phyloP scores from a whole-genome alignment of 257 asterid genomes.

The Lycium barbarum region DNA sequence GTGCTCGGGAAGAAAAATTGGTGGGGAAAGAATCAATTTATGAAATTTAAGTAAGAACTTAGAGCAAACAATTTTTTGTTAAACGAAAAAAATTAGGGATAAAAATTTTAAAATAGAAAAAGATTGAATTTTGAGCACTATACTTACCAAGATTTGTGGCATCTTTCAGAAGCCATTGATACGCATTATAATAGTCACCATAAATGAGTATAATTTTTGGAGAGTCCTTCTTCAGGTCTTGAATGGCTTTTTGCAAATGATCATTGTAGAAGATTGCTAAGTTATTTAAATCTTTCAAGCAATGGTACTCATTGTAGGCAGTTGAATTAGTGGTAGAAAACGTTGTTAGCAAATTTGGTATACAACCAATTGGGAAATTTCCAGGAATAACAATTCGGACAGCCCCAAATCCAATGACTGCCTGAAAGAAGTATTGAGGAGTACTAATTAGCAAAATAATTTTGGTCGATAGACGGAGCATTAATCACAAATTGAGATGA shows the following conservation, averaged over 20 bases:
- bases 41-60: no score
- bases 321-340: conserved; percentile 23
- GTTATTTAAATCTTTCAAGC: conserved; percentile 38
- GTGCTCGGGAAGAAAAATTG: neutral
- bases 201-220: conserved; percentile 34
- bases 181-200: conserved; percentile 35
- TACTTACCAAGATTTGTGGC: conserved; percentile 22
- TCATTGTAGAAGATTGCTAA: conserved; percentile 32
- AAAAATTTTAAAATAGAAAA: neutral
- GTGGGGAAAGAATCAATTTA: neutral
- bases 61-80: no score
- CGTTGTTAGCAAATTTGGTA: conserved; percentile 29
- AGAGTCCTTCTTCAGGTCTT: conserved; percentile 29
- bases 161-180: conserved; percentile 22
- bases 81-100: neutral
- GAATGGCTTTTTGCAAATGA: conserved; percentile 33
- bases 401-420: neutral
- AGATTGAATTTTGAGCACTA: neutral
- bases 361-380: conserved; percentile 41
- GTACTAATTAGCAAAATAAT: neutral
- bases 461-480: neutral
- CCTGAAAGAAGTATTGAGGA: neutral
- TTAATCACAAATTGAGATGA: neutral
- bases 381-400: conserved; percentile 34
- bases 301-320: conserved; percentile 28